These are phyloP conservation scores for Cyberlindnera mycetangii DNA, from an alignment of 805 yeast genomes.

Conservation along the genomic window DNA sequence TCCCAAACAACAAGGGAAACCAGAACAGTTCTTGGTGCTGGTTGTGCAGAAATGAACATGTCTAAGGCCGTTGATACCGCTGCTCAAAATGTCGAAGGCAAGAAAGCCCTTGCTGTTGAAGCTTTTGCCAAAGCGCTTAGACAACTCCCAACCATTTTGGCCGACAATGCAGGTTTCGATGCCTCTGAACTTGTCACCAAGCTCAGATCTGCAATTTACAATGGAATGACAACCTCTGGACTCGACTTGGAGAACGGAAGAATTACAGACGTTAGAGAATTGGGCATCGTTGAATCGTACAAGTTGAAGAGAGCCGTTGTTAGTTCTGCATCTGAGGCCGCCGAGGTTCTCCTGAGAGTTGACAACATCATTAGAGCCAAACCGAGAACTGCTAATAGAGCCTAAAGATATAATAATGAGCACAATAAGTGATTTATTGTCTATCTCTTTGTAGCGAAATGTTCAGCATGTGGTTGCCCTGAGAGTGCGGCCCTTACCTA, in stretches of 20 bases:
- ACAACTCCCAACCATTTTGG: constrained; percentile 91
- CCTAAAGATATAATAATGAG: too few species aligned
- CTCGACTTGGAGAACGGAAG: constrained; percentile 80
- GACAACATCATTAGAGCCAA: constrained; percentile 96
- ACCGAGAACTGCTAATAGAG: constrained; percentile 95
- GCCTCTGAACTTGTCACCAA: constrained; percentile 89
- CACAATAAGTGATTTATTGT: too few species aligned
- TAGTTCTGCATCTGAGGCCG: constrained; percentile 95
- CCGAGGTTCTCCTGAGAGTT: constrained; percentile 91
- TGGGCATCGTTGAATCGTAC: constrained; percentile 90
- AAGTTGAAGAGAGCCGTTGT: constrained; percentile 93
- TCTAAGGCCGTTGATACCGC: constrained; percentile 96
- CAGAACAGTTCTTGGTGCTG: constrained; percentile 81
- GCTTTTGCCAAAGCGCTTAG: constrained; percentile 92
- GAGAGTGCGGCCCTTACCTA: too few species aligned
- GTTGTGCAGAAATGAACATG: constrained; percentile 92
- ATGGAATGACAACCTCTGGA: constrained; percentile 90
- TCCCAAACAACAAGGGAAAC: constrained; percentile 94
- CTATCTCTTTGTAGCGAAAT: too few species aligned
- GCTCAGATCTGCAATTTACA: constrained; percentile 78
- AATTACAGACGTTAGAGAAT: constrained; percentile 90
- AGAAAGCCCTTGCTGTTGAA: constrained; percentile 90
- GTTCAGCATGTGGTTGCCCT: too few species aligned
- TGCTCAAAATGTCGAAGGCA: constrained; percentile 91
- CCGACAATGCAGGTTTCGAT: constrained; percentile 97